phyloP scores from a whole-genome alignment of 1,139 yeast genomes.

The Yarrowia galli region DNA sequence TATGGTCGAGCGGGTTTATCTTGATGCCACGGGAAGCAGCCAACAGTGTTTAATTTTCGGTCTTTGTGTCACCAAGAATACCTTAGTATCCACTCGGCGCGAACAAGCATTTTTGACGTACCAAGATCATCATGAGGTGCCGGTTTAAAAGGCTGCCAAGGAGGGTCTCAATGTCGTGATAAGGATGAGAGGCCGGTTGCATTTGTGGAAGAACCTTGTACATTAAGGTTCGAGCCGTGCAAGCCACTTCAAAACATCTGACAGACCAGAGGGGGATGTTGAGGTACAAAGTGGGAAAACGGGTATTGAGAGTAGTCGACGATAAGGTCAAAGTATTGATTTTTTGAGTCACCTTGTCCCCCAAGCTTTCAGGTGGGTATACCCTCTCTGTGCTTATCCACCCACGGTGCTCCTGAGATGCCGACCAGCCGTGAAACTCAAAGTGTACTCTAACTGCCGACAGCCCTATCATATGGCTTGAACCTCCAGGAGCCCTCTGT shows the following conservation, averaged over 20 bases:
- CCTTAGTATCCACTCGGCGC: too few species aligned
- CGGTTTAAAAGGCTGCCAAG: constrained; percentile 11
- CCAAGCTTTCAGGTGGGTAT: too few species aligned
- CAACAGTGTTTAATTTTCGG: neutral
- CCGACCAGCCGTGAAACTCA: constrained; percentile 6
- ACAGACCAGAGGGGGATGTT: neutral
- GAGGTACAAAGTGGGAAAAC: neutral
- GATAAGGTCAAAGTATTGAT: neutral
- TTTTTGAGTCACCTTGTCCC: neutral
- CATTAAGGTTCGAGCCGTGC: constrained; percentile 20
- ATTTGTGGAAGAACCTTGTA: neutral
- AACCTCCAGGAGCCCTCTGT: neutral
- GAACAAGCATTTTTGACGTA: neutral
- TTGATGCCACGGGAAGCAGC: neutral
- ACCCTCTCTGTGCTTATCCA: neutral
- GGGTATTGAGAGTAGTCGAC: too few species aligned
- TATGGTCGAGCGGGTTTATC: too few species aligned
- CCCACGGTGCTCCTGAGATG: constrained; percentile 7
- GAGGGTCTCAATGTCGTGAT: constrained; percentile 22
- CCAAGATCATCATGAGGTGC: neutral
- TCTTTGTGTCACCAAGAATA: neutral
- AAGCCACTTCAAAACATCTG: neutral
- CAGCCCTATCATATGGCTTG: constrained; percentile 10
- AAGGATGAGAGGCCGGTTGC: neutral
- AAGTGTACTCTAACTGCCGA: constrained; percentile 4